Percentiles rank a stretch among this genome's conserved stretches.
phyloP scores from a whole-genome alignment of 352 stramenopile species.

The Peronospora destructor region DNA sequence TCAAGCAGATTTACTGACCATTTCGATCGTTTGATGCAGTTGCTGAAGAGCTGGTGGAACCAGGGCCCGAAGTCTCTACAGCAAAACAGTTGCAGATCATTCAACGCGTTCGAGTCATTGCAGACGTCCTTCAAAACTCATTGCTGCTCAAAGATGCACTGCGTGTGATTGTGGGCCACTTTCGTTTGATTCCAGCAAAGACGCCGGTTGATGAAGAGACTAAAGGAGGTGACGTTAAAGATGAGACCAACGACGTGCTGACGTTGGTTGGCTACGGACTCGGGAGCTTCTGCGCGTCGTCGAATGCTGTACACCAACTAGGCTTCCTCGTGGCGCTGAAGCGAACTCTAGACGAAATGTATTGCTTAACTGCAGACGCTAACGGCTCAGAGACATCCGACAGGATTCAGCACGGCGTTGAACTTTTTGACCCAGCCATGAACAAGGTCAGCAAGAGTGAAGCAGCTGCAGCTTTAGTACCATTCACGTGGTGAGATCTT shows the following conservation, averaged over 20 bases:
- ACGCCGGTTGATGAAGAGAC: not conserved
- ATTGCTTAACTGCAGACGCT: not conserved
- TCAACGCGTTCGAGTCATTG: constrained; percentile 34
- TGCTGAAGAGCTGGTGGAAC: constrained; percentile 21
- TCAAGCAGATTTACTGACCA: not conserved
- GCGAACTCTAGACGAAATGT: constrained; percentile 11
- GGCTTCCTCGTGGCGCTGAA: constrained; percentile 49
- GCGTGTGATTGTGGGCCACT: constrained; percentile 23
- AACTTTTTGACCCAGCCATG: constrained; percentile 80
- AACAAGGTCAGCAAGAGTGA: constrained; percentile 35
- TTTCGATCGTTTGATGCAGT: constrained; percentile 2
- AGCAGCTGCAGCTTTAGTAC: not conserved
- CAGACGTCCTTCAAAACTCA: constrained; percentile 24
- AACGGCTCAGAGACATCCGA: not conserved
- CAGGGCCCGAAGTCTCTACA: constrained; percentile 24
- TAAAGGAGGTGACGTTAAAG: constrained; percentile 2
- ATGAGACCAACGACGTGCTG: constrained; percentile 1
- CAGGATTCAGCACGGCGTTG: constrained; percentile 8
- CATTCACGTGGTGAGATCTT: not conserved
- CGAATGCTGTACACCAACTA: constrained; percentile 72
- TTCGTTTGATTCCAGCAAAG: constrained; percentile 12
- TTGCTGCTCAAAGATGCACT: constrained; percentile 27
- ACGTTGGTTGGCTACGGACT: constrained; percentile 63
- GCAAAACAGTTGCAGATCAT: constrained; percentile 37
- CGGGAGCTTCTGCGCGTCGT: constrained; percentile 64